Conservation (phyloP, 352 stramenopile species). For the Phytophthora capsici region DNA sequence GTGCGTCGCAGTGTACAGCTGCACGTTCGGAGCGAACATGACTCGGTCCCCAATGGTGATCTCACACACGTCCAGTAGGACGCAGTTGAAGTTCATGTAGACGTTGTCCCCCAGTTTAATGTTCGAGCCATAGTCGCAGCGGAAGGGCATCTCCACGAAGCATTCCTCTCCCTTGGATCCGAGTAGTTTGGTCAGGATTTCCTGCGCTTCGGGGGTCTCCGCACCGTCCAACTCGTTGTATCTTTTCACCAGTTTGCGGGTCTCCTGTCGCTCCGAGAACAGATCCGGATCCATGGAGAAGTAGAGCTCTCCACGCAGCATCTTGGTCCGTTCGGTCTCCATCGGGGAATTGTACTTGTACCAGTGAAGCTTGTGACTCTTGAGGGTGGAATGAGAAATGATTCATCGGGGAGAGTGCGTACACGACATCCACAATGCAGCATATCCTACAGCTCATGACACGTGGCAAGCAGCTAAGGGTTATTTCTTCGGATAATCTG, state of each 20-base stretch:
- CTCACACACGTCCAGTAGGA: conserved; percentile 81
- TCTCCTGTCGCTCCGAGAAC: conserved; percentile 40
- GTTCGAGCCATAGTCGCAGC: conserved; percentile 91
- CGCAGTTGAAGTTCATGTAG: conserved; percentile 92
- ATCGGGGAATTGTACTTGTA: neutral
- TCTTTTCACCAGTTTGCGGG: conserved; percentile 41
- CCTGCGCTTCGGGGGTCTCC: conserved; percentile 33
- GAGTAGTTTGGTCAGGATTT: conserved; percentile 47
- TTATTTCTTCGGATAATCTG: too few species aligned
- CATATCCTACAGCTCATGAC: too few species aligned
- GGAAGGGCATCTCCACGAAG: conserved; percentile 84
- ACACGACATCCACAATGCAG: too few species aligned
- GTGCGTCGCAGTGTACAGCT: conserved; percentile 85
- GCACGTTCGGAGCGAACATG: conserved; percentile 76
- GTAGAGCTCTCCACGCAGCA: conserved; percentile 71
- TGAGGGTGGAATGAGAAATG: conserved; percentile 20
- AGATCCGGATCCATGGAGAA: conserved; percentile 45
- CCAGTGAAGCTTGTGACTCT: conserved; percentile 5
- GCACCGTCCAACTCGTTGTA: conserved; percentile 51
- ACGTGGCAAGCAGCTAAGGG: too few species aligned
- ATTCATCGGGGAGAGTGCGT: neutral
- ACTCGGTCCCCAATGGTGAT: conserved; percentile 82
- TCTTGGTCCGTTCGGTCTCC: conserved; percentile 61
- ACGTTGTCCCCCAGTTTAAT: conserved; percentile 74
- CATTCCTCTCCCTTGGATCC: conserved; percentile 49